Evolutionary conservation across 1,139 yeast species (phyloP).

Genomic region (Geotrichum carabidarum): DNA sequence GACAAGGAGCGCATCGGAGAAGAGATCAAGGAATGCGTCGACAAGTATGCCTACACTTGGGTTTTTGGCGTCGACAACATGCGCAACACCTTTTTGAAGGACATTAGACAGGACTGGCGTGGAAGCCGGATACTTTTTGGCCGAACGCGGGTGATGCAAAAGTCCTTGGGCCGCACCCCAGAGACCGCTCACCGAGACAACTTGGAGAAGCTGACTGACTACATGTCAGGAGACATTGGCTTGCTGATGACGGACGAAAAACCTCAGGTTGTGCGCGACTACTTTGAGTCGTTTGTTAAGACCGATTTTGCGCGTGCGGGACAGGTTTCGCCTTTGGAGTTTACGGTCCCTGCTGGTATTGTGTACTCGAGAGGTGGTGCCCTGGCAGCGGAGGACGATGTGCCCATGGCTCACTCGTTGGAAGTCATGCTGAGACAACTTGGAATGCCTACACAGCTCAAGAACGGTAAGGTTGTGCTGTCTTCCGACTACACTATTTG

Average conservation of each 20-base stretch:
- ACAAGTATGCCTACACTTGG: constrained; percentile 74
- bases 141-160: constrained; percentile 85
- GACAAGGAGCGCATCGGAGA: constrained; percentile 88
- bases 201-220: constrained; percentile 59
- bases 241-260: constrained; percentile 81
- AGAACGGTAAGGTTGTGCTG: constrained; percentile 77
- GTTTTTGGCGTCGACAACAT: constrained; percentile 84
- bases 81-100: constrained; percentile 92
- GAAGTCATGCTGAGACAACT: constrained; percentile 87
- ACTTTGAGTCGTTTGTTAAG: constrained; percentile 71
- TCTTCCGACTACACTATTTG: constrained; percentile 78
- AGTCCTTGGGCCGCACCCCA: constrained; percentile 80
- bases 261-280: constrained; percentile 76
- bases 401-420: constrained; percentile 92
- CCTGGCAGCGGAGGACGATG: constrained; percentile 82
- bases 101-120: constrained; percentile 81
- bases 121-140: constrained; percentile 88
- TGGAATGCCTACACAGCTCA: constrained; percentile 87
- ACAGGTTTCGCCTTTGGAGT: constrained; percentile 72
- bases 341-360: constrained; percentile 81
- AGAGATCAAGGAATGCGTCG: constrained; percentile 78
- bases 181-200: constrained; percentile 89
- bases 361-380: constrained; percentile 96
- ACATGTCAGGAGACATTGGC: constrained; percentile 72
- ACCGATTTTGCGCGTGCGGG: constrained; percentile 90